phyloP scores from a whole-genome alignment of 2,329 filamentous ascomycete genomes.

The Furcasterigmium sp. region DNA sequence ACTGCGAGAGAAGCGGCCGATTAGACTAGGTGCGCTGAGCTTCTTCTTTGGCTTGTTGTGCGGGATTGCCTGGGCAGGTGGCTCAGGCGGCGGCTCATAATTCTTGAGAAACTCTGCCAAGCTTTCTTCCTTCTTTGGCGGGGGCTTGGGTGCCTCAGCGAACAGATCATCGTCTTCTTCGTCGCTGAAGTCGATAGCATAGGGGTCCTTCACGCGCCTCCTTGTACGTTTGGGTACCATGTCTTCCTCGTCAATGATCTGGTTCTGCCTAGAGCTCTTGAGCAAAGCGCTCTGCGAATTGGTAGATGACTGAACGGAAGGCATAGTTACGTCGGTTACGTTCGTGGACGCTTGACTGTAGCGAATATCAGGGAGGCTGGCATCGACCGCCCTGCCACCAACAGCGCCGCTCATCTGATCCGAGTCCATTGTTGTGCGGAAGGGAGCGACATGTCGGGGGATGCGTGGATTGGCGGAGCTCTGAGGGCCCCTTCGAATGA shows the following conservation, averaged over 20 bases:
- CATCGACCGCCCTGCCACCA: constrained; percentile 53
- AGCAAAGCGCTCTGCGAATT: constrained; percentile 72
- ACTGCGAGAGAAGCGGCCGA: constrained; percentile 48
- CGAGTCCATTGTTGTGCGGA: constrained; percentile 79
- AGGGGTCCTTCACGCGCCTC: constrained; percentile 78
- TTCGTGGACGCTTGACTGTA: constrained; percentile 52
- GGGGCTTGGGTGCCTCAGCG: constrained; percentile 29
- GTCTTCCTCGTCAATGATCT: constrained; percentile 43
- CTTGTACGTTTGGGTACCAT: constrained; percentile 68
- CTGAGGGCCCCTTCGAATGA: constrained; percentile 79
- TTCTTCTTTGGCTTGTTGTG: constrained; percentile 53
- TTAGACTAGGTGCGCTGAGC: constrained; percentile 56
- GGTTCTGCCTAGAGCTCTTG: constrained; percentile 29
- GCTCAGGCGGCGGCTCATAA: constrained; percentile 58
- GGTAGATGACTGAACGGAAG: constrained; percentile 56
- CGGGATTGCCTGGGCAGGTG: constrained; percentile 26
- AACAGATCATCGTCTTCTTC: constrained; percentile 55
- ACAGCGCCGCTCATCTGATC: constrained; percentile 61
- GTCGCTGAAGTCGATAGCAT: constrained; percentile 81
- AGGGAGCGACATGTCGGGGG: constrained; percentile 77
- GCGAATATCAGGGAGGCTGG: constrained; percentile 49
- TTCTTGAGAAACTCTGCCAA: constrained; percentile 69
- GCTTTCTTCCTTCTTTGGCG: constrained; percentile 55
- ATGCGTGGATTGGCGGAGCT: constrained; percentile 61
- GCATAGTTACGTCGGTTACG: constrained; percentile 52